Evolutionary conservation across 768 basidiomycete species (phyloP), one percentile per base, ranked within the genome.

Genomic region (Leccinum uliginosum): DNA sequence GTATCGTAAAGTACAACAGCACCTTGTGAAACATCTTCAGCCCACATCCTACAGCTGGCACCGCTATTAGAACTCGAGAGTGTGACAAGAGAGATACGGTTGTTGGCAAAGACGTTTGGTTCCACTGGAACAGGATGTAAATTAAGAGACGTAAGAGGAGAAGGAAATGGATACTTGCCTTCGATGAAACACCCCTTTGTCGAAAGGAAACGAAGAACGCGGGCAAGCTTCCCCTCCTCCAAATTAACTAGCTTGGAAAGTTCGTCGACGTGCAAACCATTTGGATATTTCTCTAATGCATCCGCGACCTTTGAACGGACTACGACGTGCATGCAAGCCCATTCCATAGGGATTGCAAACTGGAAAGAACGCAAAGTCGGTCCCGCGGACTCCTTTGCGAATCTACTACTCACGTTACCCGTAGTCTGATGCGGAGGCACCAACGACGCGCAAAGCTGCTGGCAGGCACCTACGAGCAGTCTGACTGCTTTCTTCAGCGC

Each of bases 131-230:
- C 35, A 1, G 50, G 3, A 15, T 2, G 29, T 40, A 6, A 53
- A 53, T 38, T 1, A 38, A 17, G 34, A 27, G 23, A 19, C 46
- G 29, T 8, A 11, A 6, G 24, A 56, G 47, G 34, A 17, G 6
- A 17, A 12, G 12, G 12, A 27, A 48, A 19, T 1, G 17, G 44
- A 56, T 12, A 2, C 48, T 48, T 44, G 59, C 73, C 64, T 66
- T 73, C 73, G 0, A 51, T 64, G 53, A 73, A 73, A 45, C 64
- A 70, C 14, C 71, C 68, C 29, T 65, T 66, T 7, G 64, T 62
- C 0, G 72, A 62, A 27, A 73, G 71, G 7, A 64, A 54, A 32
- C 73, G 68, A 19, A 73, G 60, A 26, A 73, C 50, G 3, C 69
- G 70, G 38, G 61, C 50, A 19, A 63, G 35, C 35, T 38, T 38